These are phyloP conservation scores for Claviceps fusiformis DNA, from an alignment of 2,329 filamentous ascomycete species.

Conservation along the genomic window DNA sequence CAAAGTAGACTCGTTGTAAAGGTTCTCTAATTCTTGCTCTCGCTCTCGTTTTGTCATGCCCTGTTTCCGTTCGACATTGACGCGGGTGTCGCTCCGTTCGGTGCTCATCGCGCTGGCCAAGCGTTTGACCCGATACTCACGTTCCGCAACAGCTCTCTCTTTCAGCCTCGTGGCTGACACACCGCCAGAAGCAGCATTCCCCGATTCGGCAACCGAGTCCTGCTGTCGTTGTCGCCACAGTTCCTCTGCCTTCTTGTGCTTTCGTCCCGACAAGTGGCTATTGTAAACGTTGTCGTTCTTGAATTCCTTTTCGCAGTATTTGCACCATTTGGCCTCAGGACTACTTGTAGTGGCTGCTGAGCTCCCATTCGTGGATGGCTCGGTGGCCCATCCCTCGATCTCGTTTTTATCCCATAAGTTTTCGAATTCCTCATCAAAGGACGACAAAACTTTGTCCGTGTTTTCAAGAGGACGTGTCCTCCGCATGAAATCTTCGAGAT, in stretches of 20 bases:
- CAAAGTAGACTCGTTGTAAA: conserved; percentile 40
- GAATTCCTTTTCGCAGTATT: conserved; percentile 88
- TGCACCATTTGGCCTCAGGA: conserved; percentile 68
- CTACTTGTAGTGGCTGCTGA: conserved; percentile 17
- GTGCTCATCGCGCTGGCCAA: conserved; percentile 72
- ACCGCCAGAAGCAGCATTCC: conserved; percentile 13
- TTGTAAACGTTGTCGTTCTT: conserved; percentile 93
- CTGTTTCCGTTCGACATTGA: conserved; percentile 91
- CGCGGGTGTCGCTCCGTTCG: conserved; percentile 75
- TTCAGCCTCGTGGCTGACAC: conserved; percentile 50
- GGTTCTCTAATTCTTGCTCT: conserved; percentile 80
- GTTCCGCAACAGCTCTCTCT: conserved; percentile 79
- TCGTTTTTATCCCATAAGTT: conserved; percentile 68
- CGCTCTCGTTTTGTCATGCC: conserved; percentile 96
- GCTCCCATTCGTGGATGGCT: conserved; percentile 25
- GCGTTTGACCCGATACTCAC: conserved; percentile 71
- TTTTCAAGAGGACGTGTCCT: conserved; percentile 78
- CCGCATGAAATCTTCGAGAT: conserved; percentile 79
- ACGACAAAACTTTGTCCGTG: conserved; percentile 59
- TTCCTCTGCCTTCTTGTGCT: conserved; percentile 64
- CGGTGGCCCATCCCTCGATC: conserved; percentile 63
- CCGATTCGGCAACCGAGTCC: conserved; percentile 19
- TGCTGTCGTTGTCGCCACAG: conserved; percentile 38
- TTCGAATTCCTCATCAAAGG: conserved; percentile 75
- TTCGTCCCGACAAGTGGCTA: conserved; percentile 76